Base-by-base conservation (phyloP, 495 filamentous ascomycete species). In the Terfezia claveryi region DNA sequence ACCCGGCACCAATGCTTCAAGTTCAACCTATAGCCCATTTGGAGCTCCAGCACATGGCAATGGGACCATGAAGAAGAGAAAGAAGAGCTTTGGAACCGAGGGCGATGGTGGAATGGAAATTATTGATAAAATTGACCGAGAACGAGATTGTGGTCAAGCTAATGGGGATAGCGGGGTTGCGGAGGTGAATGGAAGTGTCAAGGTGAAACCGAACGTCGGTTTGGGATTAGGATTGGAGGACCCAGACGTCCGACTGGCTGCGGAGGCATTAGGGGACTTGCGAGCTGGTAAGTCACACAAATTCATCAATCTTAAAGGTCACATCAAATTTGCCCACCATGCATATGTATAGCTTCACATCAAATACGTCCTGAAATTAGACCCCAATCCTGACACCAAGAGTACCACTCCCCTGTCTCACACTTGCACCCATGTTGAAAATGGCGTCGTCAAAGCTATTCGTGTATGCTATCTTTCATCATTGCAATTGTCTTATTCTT, bases 181-280 rank as follows among this genome's bases (percentile, higher is more conserved):
- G 27, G 27, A 2, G 27, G 7, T 32, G 27, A 32, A 32, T 32
- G 27, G 27, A 32, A 32, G 27, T 32, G 1, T 1, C 27, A 32
- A 32, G 27, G 27, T 32, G 27, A 32, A 32, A 32, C 27, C 27
- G 27, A 46, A 20, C 8, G 41, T 46, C 14, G 41, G 41, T 14
- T 8, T 46, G 17, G 65, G 62, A 36, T 55, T 83, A 49, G 85
- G 79, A 50, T 77, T 89, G 59, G 87, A 94, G 61, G 87, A 95
- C 64, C 78, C 85, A 12, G 82, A 92, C 57, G 79, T 83, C 36
- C 73, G 80, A 36, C 71, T 81, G 63, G 88, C 87, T 32, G 87
- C 87, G 36, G 86, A 94, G 69, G 87, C 88, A 11, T 68, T 95
- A 20, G 82, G 83, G 38, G 83, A 85, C 55, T 74, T 95, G 54